Conservation (phyloP, 164 flowering plant genomes). For the Chloranthus sessilifolius region DNA sequence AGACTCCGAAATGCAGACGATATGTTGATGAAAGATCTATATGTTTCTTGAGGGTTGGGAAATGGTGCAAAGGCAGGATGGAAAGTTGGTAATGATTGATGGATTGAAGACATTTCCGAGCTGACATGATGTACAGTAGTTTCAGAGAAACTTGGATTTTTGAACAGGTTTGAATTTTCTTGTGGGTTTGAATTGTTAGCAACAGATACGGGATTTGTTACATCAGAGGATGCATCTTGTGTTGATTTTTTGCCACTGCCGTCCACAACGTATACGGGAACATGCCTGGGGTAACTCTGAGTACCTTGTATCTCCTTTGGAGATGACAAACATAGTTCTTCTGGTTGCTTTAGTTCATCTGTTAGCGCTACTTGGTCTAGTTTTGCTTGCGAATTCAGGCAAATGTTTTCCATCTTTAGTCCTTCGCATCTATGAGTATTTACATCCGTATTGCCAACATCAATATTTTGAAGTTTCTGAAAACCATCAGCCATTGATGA, state of each 20-base stretch:
- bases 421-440: slow-evolving; percentile 25
- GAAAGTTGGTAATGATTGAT: slow-evolving; percentile 40
- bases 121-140: slow-evolving; percentile 34
- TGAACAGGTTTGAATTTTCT: slow-evolving; percentile 18
- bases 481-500: slow-evolving; percentile 21
- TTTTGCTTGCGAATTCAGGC: slow-evolving; percentile 19
- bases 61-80: slow-evolving; percentile 44
- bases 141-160: slow-evolving; percentile 37
- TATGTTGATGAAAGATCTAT: slow-evolving; percentile 40
- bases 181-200: slow-evolving; percentile 32
- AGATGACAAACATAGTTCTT: slow-evolving; percentile 17
- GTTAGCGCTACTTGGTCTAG: slow-evolving; percentile 16
- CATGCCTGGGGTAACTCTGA: slow-evolving; percentile 60
- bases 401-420: slow-evolving; percentile 16
- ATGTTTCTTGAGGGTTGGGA: slow-evolving; percentile 40
- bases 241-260: slow-evolving; percentile 31
- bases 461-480: slow-evolving; percentile 22
- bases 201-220: slow-evolving; percentile 29
- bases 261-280: slow-evolving; percentile 61
- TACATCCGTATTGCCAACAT: slow-evolving; percentile 20
- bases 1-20: slow-evolving; percentile 61
- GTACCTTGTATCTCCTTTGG: slow-evolving; percentile 31
- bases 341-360: slow-evolving; percentile 19
- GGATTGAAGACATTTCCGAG: slow-evolving; percentile 31
- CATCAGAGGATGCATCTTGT: slow-evolving; percentile 25